These are phyloP conservation scores for Dictyostelium capitatum DNA, from an alignment of 78 protist genomes.

Conservation along the genomic window DNA sequence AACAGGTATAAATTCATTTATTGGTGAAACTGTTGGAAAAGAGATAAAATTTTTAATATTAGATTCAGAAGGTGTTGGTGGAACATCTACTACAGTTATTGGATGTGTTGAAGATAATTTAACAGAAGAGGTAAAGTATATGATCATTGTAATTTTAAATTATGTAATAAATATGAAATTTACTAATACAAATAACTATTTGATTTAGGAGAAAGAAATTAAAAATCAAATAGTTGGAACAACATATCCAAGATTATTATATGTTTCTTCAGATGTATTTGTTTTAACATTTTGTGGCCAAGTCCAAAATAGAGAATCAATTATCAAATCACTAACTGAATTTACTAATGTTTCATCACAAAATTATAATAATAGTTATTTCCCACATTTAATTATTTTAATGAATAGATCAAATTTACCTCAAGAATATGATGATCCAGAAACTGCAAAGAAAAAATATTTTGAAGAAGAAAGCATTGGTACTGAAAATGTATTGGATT, in stretches of 20 bases:
- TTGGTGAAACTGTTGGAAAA: neutral
- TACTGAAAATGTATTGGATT: too few relatives aligned
- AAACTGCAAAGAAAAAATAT: neutral
- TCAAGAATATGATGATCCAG: neutral
- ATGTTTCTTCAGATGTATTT: conserved; percentile 24
- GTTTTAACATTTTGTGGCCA: conserved; percentile 19
- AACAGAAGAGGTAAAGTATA: too few relatives aligned
- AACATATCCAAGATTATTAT: conserved; percentile 24
- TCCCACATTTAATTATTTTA: conserved; percentile 13
- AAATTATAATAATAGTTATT: neutral
- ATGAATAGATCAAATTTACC: neutral
- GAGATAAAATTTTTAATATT: neutral
- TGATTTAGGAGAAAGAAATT: neutral
- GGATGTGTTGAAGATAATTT: too few relatives aligned
- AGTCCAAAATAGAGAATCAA: too few relatives aligned
- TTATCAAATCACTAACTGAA: neutral
- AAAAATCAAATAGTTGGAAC: neutral
- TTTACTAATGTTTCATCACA: neutral
- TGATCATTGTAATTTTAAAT: too few relatives aligned
- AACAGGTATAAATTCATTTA: neutral
- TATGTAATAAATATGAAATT: too few relatives aligned
- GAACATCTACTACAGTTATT: too few relatives aligned
- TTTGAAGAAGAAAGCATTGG: neutral
- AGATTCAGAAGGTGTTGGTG: conserved; percentile 11
- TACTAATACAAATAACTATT: too few relatives aligned